Conservation (phyloP, 495 filamentous ascomycete genomes). For the Platismatia glauca region DNA sequence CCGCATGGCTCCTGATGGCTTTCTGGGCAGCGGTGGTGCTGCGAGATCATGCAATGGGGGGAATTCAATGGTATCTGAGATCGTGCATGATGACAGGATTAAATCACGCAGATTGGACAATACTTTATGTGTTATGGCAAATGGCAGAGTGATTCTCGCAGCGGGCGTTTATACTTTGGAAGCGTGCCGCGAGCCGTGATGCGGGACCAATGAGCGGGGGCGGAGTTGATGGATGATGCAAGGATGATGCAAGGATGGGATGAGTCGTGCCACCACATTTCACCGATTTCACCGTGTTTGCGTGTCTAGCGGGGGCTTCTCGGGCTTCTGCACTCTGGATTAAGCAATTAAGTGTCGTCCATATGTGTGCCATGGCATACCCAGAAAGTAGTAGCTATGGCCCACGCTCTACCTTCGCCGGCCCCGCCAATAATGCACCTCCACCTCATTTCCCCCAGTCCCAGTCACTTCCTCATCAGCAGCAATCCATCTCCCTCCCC, state of each 20-base stretch:
- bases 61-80: no score
- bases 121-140: no score
- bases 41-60: no score
- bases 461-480: no score
- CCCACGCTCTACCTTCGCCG: background rate
- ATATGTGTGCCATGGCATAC: constrained; percentile 6
- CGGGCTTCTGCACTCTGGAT: background rate
- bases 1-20: no score
- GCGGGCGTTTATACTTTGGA: background rate
- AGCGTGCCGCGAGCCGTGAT: background rate
- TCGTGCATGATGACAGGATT: no score
- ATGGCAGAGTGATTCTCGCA: no score
- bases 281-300: background rate
- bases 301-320: background rate
- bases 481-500: no score
- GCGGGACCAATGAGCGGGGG: background rate
- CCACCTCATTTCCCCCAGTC: constrained; percentile 6
- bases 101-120: no score
- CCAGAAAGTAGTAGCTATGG: constrained; percentile 1
- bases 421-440: background rate
- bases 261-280: background rate
- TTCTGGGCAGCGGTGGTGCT: no score
- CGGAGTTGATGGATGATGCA: no score
- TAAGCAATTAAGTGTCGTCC: no score
- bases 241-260: background rate